A percentile compares a stretch with the other conserved stretches of the same genome.
Conservation (phyloP, 2,329 filamentous ascomycete species). For the Elsinoe perseae region DNA sequence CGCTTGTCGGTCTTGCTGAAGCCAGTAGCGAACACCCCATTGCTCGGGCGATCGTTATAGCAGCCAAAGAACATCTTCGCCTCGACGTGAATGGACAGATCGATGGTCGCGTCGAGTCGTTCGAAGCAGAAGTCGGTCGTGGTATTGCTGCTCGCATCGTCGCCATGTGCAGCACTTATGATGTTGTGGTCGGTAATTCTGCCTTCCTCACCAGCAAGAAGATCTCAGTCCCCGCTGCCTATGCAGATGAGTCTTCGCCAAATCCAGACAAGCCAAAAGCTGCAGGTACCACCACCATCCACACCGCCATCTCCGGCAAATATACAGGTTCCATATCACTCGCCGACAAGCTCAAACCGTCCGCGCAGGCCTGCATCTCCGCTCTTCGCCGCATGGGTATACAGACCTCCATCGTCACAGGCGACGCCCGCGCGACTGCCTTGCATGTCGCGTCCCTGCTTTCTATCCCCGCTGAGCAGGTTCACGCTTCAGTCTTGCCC, state of each 20-base stretch:
- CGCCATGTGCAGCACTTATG: conserved; percentile 60
- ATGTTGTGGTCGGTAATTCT: conserved; percentile 76
- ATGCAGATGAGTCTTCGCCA: conserved; percentile 44
- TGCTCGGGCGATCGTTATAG: conserved; percentile 73
- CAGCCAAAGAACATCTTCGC: conserved; percentile 68
- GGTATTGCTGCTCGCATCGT: conserved; percentile 78
- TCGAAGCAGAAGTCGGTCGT: conserved; percentile 72
- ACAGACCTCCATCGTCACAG: conserved; percentile 84
- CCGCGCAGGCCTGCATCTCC: conserved; percentile 69
- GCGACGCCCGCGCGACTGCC: conserved; percentile 79
- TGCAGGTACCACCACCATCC: conserved; percentile 80
- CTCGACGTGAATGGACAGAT: conserved; percentile 64
- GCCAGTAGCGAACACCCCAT: conserved; percentile 94
- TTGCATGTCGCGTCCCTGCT: conserved; percentile 74
- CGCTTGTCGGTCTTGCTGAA: conserved; percentile 89
- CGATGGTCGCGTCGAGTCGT: conserved; percentile 78
- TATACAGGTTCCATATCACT: conserved; percentile 80
- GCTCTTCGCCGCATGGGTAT: conserved; percentile 80
- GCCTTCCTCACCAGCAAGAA: conserved; percentile 65
- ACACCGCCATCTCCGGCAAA: conserved; percentile 73
- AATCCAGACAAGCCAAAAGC: conserved; percentile 23
- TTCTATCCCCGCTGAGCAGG: conserved; percentile 66
- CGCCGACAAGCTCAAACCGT: conserved; percentile 84
- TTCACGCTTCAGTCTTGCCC: conserved; percentile 81
- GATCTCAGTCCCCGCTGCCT: conserved; percentile 54